Evolutionary conservation across 78 protist genomes (phyloP).

Genomic region (Protostelium mycophagum): DNA sequence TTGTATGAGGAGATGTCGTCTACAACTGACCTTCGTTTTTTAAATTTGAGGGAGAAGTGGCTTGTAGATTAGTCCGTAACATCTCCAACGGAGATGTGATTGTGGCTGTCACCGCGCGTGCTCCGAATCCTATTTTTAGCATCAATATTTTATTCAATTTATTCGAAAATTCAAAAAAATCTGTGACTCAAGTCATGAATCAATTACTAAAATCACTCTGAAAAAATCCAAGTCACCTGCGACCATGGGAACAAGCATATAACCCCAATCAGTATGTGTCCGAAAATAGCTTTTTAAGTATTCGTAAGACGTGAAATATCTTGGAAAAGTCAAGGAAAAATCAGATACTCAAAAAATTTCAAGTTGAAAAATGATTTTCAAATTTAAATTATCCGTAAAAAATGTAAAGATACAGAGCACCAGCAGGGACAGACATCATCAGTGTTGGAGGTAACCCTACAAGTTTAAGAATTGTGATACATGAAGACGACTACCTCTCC

Average conservation of each 20-base stretch:
- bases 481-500: no score
- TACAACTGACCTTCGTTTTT: neutral
- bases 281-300: constrained; percentile 20
- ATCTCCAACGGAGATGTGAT: constrained; percentile 66
- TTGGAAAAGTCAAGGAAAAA: neutral
- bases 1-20: neutral
- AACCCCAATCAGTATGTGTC: no score
- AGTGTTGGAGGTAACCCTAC: constrained; percentile 40
- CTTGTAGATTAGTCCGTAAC: constrained; percentile 64
- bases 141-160: no score
- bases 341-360: neutral
- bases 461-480: no score
- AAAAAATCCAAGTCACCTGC: no score
- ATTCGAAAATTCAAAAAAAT: no score
- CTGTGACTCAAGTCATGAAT: no score
- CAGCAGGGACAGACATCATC: constrained; percentile 49
- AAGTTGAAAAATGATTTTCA: no score
- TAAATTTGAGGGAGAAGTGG: constrained; percentile 15
- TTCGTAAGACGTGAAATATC: constrained; percentile 59
- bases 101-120: constrained; percentile 47
- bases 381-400: no score
- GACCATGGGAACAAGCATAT: neutral
- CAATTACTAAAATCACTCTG: no score
- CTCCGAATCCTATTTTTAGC: neutral
- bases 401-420: constrained; percentile 23